A percentile compares a stretch with the other conserved stretches of the same genome.
Conservation (phyloP, 768 basidiomycete genomes). For the Harrya chromipes region DNA sequence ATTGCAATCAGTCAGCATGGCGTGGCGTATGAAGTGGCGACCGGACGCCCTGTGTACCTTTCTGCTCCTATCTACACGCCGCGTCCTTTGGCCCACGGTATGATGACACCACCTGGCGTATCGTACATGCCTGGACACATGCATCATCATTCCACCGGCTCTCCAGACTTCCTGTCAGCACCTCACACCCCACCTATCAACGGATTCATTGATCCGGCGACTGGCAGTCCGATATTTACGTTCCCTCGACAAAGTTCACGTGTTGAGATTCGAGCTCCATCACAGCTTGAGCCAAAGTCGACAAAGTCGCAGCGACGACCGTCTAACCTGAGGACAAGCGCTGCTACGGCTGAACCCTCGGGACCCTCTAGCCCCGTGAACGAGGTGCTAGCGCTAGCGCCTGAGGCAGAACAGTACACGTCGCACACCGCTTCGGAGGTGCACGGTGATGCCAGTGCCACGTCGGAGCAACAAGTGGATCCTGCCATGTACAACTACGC, state of each 20-base stretch:
- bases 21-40: conserved; percentile 77
- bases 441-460: conserved; percentile 14
- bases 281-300: conserved; percentile 24
- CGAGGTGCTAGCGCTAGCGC: conserved; percentile 9
- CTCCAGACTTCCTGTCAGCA: conserved; percentile 60
- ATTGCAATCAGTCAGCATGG: conserved; percentile 73
- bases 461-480: conserved; percentile 30
- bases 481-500: conserved; percentile 51
- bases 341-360: conserved; percentile 49
- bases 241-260: conserved; percentile 71
- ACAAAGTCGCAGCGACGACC: conserved; percentile 29
- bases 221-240: conserved; percentile 69
- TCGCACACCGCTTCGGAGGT: conserved; percentile 8
- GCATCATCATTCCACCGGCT: conserved; percentile 55
- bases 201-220: conserved; percentile 62
- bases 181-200: conserved; percentile 61
- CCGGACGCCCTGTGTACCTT: conserved; percentile 76
- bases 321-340: conserved; percentile 48
- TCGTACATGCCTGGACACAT: conserved; percentile 62
- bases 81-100: conserved; percentile 59
- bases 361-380: conserved; percentile 28
- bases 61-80: conserved; percentile 65
- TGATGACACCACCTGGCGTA: conserved; percentile 44
- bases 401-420: conserved; percentile 12
- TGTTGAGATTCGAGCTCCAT: conserved; percentile 72